Base-by-base conservation (phyloP, 768 basidiomycete genomes). In the Rubroboletus satanas region DNA sequence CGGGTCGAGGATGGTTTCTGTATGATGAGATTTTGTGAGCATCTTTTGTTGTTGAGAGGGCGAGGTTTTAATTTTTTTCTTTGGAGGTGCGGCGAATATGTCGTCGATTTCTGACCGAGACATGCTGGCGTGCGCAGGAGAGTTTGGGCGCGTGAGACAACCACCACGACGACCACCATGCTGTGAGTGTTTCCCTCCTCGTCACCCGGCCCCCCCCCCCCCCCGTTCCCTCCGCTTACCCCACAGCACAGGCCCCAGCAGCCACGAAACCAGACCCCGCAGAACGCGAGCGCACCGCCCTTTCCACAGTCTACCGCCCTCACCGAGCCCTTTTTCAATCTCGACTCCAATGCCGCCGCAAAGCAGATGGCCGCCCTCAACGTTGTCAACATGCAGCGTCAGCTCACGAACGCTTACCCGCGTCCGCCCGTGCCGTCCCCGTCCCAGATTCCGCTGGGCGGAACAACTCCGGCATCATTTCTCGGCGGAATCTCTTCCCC, bases 301-400 rank as follows among this genome's bases (percentile, higher is more conserved):
- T 69, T 63, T 47, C 17, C 62, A n/a, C 59, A 64, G 58, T 56
- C 66, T 38, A 31, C 56, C 42, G 17, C 54, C 32, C 57, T 73
- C 44, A 33, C 37, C 41, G 75, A 76, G 54, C 70, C 75, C 57
- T 65, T 74, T 51, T 81, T 82, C 74, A 77, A 69, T 42, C 76
- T 89, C 59, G 87, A 91, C 71, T 75, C 85, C 55, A 77, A 79
- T 48, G 77, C 83, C 43, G 83, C 79, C 47, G 85, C 85, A 55
- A 92, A 90, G 70, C 90, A 92, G 73, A 87, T 90, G 82, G 86
- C 87, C 31, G 85, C 85, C 10, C 81, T 91, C 61, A 83, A 77
- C 62, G 84, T 80, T 51, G 85, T 77, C 46, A 83, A 77, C 61
- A 60, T 64, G 52, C 69, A 67, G 51, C 68, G 69, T 17, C 77